These are phyloP conservation scores for Verticillium isaacii DNA, from an alignment of 2,329 filamentous ascomycete species.

Conservation along the genomic window DNA sequence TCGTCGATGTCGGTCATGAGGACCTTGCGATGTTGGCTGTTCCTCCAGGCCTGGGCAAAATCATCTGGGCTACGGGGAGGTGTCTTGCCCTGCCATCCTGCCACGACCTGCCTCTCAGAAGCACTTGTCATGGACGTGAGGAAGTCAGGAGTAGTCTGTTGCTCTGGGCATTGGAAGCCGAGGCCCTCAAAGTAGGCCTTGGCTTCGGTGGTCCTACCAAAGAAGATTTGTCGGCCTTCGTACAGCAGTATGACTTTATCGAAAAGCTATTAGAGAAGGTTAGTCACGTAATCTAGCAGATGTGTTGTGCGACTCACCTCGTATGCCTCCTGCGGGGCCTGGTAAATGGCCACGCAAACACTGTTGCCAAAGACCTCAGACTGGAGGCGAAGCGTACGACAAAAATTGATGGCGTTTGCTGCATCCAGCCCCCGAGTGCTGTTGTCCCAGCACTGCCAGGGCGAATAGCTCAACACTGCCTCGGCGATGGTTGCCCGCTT, in stretches of 20 bases:
- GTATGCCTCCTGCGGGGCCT: conserved; percentile 56
- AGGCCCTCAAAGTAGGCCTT: conserved; percentile 60
- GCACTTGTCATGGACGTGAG: conserved; percentile 52
- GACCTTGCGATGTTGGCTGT: conserved; percentile 18
- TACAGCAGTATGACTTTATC: conserved; percentile 65
- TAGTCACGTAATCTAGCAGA: neutral
- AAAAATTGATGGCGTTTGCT: conserved; percentile 13
- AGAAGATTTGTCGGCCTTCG: conserved; percentile 64
- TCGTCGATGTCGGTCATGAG: conserved; percentile 23
- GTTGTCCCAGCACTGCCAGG: conserved; percentile 33
- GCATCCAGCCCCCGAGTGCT: conserved; percentile 42
- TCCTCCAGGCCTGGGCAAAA: conserved; percentile 20
- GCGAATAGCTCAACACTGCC: conserved; percentile 21
- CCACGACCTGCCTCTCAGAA: conserved; percentile 17
- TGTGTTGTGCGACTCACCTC: conserved; percentile 25
- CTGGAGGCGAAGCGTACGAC: conserved; percentile 17
- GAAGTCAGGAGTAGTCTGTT: conserved; percentile 54
- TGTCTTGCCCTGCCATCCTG: conserved; percentile 19
- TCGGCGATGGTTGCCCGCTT: conserved; percentile 33
- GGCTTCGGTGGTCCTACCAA: conserved; percentile 55
- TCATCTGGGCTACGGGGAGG: conserved; percentile 23
- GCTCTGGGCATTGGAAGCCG: conserved; percentile 53
- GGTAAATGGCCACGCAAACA: conserved; percentile 42
- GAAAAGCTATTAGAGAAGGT: conserved; percentile 34
- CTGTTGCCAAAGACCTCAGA: conserved; percentile 20